These are phyloP conservation scores for Cercis canadensis DNA, from an alignment of 306 rosid species.

Conservation along the genomic window DNA sequence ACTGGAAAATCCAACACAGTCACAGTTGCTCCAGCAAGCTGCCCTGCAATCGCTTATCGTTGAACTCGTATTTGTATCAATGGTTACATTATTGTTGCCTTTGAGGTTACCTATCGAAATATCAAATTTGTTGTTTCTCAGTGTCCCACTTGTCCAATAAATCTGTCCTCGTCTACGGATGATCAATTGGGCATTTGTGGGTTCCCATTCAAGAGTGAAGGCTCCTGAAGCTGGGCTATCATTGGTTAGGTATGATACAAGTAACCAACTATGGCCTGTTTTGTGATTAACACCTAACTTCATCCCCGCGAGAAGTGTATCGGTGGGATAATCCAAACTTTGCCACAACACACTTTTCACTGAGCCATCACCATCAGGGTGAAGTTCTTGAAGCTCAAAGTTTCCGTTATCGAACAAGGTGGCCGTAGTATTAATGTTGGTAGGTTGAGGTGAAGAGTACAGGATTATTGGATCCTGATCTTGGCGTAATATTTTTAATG, in stretches of 20 bases:
- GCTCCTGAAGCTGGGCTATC: background rate
- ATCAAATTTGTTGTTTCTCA: background rate
- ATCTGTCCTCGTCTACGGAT: background rate
- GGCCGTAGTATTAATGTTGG: conserved; percentile 3
- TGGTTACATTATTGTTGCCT: background rate
- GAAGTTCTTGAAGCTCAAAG: conserved; percentile 35
- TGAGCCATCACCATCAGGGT: conserved; percentile 26
- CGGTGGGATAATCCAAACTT: conserved; percentile 37
- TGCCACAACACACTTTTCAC: conserved; percentile 25
- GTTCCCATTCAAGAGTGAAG: conserved; percentile 45
- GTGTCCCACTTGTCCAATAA: conserved; percentile 24
- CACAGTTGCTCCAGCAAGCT: conserved; percentile 29
- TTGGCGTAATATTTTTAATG: conserved; percentile 23
- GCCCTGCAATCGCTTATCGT: conserved; percentile 22
- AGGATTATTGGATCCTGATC: conserved; percentile 24
- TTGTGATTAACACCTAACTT: conserved; percentile 39
- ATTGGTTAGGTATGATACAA: background rate
- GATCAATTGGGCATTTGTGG: background rate
- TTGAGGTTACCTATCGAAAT: no score
- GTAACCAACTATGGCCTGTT: conserved; percentile 3
- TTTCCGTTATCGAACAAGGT: conserved; percentile 37
- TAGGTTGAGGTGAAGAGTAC: conserved; percentile 4
- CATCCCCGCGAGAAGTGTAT: conserved; percentile 28
- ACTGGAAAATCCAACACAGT: conserved; percentile 15
- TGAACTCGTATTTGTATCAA: background rate